These are phyloP conservation scores for Dicorynia guianensis DNA, from an alignment of 306 rosid species.

Conservation along the genomic window DNA sequence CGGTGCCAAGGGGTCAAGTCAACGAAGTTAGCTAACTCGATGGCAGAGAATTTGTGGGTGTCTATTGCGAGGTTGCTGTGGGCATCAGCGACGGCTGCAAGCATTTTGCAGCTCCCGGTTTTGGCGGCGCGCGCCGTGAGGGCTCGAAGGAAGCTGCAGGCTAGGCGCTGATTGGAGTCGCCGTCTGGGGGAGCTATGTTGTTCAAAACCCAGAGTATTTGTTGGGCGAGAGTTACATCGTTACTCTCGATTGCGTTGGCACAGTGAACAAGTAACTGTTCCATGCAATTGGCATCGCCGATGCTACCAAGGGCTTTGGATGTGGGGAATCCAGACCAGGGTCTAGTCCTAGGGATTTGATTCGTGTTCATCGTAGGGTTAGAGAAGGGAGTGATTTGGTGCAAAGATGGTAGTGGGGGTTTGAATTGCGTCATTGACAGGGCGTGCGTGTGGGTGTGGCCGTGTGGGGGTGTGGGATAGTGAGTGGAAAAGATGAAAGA, in stretches of 20 bases:
- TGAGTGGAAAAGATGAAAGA: background rate
- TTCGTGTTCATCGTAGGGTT: constrained; percentile 70
- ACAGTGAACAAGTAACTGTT: constrained; percentile 83
- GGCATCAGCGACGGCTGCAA: constrained; percentile 48
- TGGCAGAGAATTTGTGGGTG: constrained; percentile 73
- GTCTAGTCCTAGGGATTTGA: constrained; percentile 54
- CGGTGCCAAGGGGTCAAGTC: constrained; percentile 95
- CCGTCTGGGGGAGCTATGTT: constrained; percentile 91
- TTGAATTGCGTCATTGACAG: constrained; percentile 78
- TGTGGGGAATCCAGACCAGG: constrained; percentile 85
- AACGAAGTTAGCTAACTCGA: constrained; percentile 85
- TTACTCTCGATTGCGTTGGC: constrained; percentile 87
- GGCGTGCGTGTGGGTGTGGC: constrained; percentile 10
- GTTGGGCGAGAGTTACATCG: constrained; percentile 86
- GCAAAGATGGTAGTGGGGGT: constrained; percentile 47
- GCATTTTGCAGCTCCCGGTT: constrained; percentile 67
- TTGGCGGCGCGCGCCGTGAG: constrained; percentile 74
- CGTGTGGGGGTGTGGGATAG: background rate
- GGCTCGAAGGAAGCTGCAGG: constrained; percentile 81
- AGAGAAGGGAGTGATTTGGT: constrained; percentile 53
- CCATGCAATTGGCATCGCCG: constrained; percentile 92
- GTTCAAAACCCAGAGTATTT: constrained; percentile 93
- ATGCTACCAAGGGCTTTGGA: constrained; percentile 61
- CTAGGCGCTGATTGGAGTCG: constrained; percentile 84
- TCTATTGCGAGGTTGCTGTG: constrained; percentile 38